Evolutionary conservation across 257 asterid genomes (phyloP).

Genomic region (Gentiana macrophylla): DNA sequence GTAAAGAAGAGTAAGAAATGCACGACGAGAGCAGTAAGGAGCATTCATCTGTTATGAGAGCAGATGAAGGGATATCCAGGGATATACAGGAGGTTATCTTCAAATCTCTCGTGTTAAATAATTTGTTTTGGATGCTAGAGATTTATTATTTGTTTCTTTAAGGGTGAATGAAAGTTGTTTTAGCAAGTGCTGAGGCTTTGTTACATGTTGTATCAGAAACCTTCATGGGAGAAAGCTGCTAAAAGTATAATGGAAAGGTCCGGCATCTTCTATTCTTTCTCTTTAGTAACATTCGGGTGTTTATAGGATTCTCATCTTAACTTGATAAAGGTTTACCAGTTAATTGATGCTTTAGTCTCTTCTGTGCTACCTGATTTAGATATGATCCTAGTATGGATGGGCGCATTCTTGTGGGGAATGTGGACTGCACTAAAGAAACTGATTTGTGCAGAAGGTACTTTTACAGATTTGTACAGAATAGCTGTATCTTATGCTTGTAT

Average conservation of each 20-base stretch:
- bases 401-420: conserved; percentile 76
- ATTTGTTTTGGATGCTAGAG: no score
- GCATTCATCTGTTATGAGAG: no score
- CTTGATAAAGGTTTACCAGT: conserved; percentile 11
- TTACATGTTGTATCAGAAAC: conserved; percentile 52
- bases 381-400: conserved; percentile 82
- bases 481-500: background rate
- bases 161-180: no score
- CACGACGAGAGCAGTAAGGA: no score
- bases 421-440: conserved; percentile 80
- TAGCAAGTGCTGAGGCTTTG: background rate
- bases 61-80: no score
- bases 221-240: conserved; percentile 98
- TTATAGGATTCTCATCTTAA: conserved; percentile 9
- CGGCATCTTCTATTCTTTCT: conserved; percentile 12
- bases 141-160: no score
- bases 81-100: no score
- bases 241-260: conserved; percentile 74
- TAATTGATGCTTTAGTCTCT: conserved; percentile 15
- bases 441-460: conserved; percentile 75
- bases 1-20: no score
- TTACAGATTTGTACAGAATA: conserved; percentile 6
- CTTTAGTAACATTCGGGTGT: conserved; percentile 8
- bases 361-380: conserved; percentile 27
- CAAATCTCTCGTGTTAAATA: no score